Conservation (phyloP, 2,329 filamentous ascomycete genomes). For the Magnaporthiopsis rhizophila region DNA sequence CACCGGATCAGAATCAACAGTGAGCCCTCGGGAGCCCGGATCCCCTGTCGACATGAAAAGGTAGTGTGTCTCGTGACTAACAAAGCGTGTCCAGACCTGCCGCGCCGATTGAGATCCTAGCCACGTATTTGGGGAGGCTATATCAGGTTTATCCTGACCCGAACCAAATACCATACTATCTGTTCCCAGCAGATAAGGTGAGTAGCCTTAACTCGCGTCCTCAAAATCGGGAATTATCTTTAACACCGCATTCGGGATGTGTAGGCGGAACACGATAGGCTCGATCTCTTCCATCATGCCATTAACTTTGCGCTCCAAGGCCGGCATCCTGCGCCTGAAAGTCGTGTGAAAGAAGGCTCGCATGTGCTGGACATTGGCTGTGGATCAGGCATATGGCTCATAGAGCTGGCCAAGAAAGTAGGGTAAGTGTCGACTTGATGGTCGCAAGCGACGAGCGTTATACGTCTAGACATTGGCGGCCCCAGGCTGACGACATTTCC, state of each 20-base stretch:
- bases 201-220: background rate
- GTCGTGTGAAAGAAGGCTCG: background rate
- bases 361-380: slow-evolving; percentile 7
- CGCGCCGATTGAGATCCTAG: background rate
- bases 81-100: background rate
- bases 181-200: slow-evolving; percentile 6
- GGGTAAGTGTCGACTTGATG: background rate
- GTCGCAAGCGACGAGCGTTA: too few species aligned
- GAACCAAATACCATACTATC: background rate
- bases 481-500: background rate
- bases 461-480: too few species aligned
- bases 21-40: background rate
- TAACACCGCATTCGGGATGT: background rate
- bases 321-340: background rate
- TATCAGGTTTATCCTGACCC: background rate
- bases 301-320: background rate
- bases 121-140: background rate
- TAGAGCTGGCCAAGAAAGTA: slow-evolving; percentile 1
- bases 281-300: slow-evolving; percentile 1
- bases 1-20: background rate
- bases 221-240: background rate
- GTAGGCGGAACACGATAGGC: slow-evolving; percentile 3
- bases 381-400: slow-evolving; percentile 5
- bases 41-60: background rate
- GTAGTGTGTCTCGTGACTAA: background rate